phyloP scores from a whole-genome alignment of 2,329 filamentous ascomycete species.

The Biscogniauxia sp. region DNA sequence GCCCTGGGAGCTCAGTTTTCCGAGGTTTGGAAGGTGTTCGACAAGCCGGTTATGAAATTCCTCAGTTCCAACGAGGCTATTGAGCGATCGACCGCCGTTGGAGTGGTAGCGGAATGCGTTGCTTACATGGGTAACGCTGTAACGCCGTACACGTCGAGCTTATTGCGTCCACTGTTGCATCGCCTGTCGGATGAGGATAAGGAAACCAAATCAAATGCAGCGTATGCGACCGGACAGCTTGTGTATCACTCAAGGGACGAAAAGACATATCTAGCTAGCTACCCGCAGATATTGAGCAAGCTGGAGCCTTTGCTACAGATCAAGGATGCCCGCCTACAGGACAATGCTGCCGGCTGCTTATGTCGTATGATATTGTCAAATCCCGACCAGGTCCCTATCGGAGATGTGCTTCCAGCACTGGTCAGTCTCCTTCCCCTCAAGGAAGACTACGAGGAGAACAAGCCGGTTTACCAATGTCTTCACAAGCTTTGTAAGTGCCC shows the following conservation, averaged over 20 bases:
- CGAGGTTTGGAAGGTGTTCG: constrained; percentile 93
- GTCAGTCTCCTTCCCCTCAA: constrained; percentile 79
- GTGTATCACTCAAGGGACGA: constrained; percentile 76
- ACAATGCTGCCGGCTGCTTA: constrained; percentile 91
- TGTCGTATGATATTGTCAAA: constrained; percentile 89
- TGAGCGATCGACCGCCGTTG: constrained; percentile 86
- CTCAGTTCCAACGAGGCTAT: constrained; percentile 80
- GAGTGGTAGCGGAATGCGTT: constrained; percentile 87
- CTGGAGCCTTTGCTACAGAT: constrained; percentile 81
- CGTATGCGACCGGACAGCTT: constrained; percentile 84
- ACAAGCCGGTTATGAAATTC: constrained; percentile 87
- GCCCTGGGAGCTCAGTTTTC: constrained; percentile 79
- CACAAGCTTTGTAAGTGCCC: constrained; percentile 71
- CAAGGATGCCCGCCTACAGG: constrained; percentile 76
- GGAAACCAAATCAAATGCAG: constrained; percentile 92
- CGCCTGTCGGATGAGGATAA: constrained; percentile 85
- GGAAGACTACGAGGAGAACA: constrained; percentile 96
- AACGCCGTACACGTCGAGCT: constrained; percentile 72
- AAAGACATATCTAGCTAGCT: constrained; percentile 70
- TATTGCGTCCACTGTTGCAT: constrained; percentile 80
- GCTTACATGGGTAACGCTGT: constrained; percentile 80
- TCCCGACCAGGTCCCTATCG: constrained; percentile 76
- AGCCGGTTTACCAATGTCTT: constrained; percentile 87
- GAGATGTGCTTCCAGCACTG: constrained; percentile 77
- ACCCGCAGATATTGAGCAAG: constrained; percentile 75